These are phyloP conservation scores for Verticillium dahliae DNA, from an alignment of 2,329 filamentous ascomycete genomes.

Conservation along the genomic window DNA sequence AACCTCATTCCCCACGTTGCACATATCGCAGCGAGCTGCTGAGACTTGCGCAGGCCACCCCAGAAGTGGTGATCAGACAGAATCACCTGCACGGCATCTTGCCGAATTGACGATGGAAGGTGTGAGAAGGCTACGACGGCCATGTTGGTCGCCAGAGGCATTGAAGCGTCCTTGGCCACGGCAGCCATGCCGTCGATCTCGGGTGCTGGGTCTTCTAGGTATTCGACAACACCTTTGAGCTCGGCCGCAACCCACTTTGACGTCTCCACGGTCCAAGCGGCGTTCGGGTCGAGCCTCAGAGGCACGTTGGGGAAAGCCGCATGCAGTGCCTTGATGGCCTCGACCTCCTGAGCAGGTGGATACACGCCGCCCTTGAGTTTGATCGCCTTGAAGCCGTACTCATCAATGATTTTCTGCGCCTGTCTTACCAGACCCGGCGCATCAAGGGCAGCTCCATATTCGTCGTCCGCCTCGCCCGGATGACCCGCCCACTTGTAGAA, in stretches of 20 bases:
- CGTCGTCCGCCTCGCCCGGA: slow-evolving; percentile 29
- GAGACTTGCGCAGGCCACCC: slow-evolving; percentile 33
- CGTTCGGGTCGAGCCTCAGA: slow-evolving; percentile 29
- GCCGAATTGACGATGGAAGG: slow-evolving; percentile 27
- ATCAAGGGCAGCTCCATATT: slow-evolving; percentile 30
- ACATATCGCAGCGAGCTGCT: slow-evolving; percentile 29
- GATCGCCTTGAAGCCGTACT: slow-evolving; percentile 35
- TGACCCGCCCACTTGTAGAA: slow-evolving; percentile 37
- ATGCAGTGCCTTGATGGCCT: slow-evolving; percentile 28
- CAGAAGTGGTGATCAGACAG: slow-evolving; percentile 36
- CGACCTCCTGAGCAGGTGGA: slow-evolving; percentile 29
- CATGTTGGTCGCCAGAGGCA: slow-evolving; percentile 37
- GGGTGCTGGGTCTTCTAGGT: slow-evolving; percentile 31
- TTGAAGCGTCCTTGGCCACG: slow-evolving; percentile 29
- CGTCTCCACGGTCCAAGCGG: slow-evolving; percentile 30
- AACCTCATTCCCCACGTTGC: slow-evolving; percentile 31
- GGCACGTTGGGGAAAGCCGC: slow-evolving; percentile 28
- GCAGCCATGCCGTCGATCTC: slow-evolving; percentile 36
- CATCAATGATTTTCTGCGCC: slow-evolving; percentile 28
- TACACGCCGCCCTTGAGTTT: slow-evolving; percentile 36
- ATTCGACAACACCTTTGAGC: slow-evolving; percentile 27
- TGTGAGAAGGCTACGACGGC: slow-evolving; percentile 33
- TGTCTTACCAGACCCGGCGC: slow-evolving; percentile 25
- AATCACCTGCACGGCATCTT: slow-evolving; percentile 32
- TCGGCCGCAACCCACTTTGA: slow-evolving; percentile 31